These are phyloP conservation scores for Xylaria sp. DNA, from an alignment of 2,329 filamentous ascomycete species.

Conservation along the genomic window DNA sequence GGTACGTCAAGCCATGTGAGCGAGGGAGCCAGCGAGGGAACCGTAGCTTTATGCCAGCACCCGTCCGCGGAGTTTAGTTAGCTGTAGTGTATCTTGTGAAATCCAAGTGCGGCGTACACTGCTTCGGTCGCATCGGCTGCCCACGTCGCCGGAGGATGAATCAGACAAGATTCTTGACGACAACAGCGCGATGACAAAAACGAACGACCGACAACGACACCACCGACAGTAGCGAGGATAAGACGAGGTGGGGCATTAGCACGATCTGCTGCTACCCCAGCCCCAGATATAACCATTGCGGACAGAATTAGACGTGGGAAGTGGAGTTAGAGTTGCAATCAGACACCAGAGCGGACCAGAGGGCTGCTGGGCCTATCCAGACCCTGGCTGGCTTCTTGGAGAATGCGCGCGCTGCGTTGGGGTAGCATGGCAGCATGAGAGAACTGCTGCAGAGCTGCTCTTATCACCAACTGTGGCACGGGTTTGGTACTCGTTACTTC, in stretches of 20 bases:
- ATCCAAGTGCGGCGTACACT: neutral
- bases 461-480: neutral
- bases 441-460: conserved; percentile 27
- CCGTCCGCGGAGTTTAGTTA: conserved; percentile 20
- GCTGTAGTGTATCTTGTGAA: neutral
- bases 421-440: conserved; percentile 17
- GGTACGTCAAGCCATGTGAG: conserved; percentile 25
- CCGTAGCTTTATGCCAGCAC: conserved; percentile 29
- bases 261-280: conserved; percentile 40
- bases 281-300: conserved; percentile 35
- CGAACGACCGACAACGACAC: conserved; percentile 5
- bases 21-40: conserved; percentile 35
- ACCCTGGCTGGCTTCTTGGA: conserved; percentile 29
- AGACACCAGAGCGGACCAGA: conserved; percentile 15
- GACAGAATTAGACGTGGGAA: conserved; percentile 34
- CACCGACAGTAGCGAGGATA: conserved; percentile 19
- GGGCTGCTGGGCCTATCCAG: conserved; percentile 23
- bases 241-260: conserved; percentile 34
- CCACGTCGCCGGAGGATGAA: conserved; percentile 31
- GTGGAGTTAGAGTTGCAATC: conserved; percentile 35
- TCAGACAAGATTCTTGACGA: conserved; percentile 14
- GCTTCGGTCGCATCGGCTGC: conserved; percentile 27
- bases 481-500: conserved; percentile 12
- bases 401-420: conserved; percentile 22
- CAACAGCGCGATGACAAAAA: conserved; percentile 9